Percentiles rank a stretch among this genome's conserved stretches.
These are phyloP conservation scores for Triticum urartu DNA, from an alignment of 176 grass and related monocot species.

Conservation along the genomic window DNA sequence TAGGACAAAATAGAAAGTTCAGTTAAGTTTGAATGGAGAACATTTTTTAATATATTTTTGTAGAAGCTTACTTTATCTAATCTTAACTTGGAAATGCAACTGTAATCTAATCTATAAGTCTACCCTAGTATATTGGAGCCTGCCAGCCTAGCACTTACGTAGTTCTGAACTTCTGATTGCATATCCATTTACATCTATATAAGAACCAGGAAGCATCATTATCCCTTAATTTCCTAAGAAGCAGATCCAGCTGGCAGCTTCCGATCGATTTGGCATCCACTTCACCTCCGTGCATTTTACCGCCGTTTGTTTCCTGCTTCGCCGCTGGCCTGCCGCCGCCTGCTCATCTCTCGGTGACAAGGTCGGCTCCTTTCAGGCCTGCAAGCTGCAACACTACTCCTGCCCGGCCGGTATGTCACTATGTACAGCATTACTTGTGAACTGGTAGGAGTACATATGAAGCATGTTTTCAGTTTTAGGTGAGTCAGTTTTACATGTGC, in stretches of 20 bases:
- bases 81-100: too few species aligned
- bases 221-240: neutral
- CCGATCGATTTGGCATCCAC: neutral
- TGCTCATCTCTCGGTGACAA: neutral
- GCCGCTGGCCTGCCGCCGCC: neutral
- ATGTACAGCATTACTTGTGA: neutral
- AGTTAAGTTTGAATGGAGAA: too few species aligned
- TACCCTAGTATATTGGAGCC: neutral
- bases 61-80: too few species aligned
- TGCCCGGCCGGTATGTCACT: neutral
- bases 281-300: neutral
- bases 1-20: too few species aligned
- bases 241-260: neutral
- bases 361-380: neutral
- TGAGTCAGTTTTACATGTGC: too few species aligned
- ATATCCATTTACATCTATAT: neutral
- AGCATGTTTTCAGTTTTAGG: too few species aligned
- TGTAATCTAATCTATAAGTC: too few species aligned
- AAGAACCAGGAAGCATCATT: neutral
- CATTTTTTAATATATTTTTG: too few species aligned
- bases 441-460: neutral
- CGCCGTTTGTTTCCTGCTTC: neutral
- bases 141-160: neutral
- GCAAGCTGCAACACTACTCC: neutral
- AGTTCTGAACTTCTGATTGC: neutral